These are phyloP conservation scores for Suillus subalutaceus DNA, from an alignment of 768 basidiomycete species.

Conservation along the genomic window DNA sequence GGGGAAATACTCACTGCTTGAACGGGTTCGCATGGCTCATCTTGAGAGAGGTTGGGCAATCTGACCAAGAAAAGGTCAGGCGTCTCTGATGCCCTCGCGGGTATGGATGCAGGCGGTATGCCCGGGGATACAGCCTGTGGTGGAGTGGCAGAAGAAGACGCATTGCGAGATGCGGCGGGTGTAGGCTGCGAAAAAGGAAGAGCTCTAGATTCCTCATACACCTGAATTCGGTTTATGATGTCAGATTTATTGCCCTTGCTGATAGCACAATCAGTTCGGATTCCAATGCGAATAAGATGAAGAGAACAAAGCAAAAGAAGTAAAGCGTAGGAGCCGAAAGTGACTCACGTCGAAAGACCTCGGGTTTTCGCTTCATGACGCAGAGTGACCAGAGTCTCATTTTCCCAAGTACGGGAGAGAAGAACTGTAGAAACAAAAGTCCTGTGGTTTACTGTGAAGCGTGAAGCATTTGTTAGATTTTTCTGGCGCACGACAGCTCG, in stretches of 20 bases:
- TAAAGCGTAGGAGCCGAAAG: slow-evolving; percentile 2
- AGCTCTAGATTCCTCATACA: slow-evolving; percentile 44
- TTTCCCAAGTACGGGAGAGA: slow-evolving; percentile 59
- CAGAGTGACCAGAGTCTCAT: slow-evolving; percentile 50
- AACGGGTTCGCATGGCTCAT: slow-evolving; percentile 44
- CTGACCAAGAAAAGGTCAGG: slow-evolving; percentile 48
- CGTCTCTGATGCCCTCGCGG: slow-evolving; percentile 17
- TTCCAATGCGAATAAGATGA: slow-evolving; percentile 12
- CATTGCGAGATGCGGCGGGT: slow-evolving; percentile 27
- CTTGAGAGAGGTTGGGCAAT: slow-evolving; percentile 58
- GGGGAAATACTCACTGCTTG: slow-evolving; percentile 55
- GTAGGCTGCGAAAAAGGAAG: slow-evolving; percentile 24
- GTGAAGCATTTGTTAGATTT: slow-evolving; percentile 12
- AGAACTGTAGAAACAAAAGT: slow-evolving; percentile 57
- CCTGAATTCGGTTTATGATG: slow-evolving; percentile 55
- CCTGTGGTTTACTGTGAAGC: slow-evolving; percentile 23
- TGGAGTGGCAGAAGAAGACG: slow-evolving; percentile 28
- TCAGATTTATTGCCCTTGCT: slow-evolving; percentile 65
- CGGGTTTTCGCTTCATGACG: slow-evolving; percentile 56
- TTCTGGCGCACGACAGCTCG: slow-evolving; percentile 23
- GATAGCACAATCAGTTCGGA: slow-evolving; percentile 13
- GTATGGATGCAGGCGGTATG: slow-evolving; percentile 41
- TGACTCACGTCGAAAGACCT: slow-evolving; percentile 56
- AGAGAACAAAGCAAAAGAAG: slow-evolving; percentile 9
- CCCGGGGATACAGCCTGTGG: slow-evolving; percentile 42